Evolutionary conservation across 768 basidiomycete genomes (phyloP), one percentile per base, ranked within the genome.

Genomic region (Psilocybe cubensis): DNA sequence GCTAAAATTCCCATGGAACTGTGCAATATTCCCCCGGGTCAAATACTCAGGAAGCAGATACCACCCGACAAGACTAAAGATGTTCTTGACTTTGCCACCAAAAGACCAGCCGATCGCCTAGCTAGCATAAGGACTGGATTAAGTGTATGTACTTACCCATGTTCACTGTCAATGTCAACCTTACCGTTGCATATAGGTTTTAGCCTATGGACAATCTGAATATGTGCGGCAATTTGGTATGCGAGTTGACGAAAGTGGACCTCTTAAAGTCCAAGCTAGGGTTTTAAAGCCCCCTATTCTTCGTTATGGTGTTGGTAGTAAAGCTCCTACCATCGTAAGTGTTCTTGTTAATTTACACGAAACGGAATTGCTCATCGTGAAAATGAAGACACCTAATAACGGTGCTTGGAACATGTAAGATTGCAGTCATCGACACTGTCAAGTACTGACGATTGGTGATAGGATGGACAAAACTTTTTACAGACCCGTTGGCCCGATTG

Each of bases 401-500:
- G 91, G 91, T 4, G 72, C 83, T 0, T 93, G 91, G 91, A 93
- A 92, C 56, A 89, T 92, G 91, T 85, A 35, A 74, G 56, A 27
- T 7, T 3, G 21, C 52, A 24, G 28, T 55, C 20, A 56, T 29
- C 50, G n/a, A 40, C 18, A 43, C 12, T 21, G 27, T 29, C 18
- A 23, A 47, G 46, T 29, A 27, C 44, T 35, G 38, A 48, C 38
- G 3, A 9, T 7, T 18, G 23, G 17, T 28, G 20, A 52, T 63
- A 89, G 88, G 87, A 78, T 90, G 2, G 87, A 90, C 61, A 89
- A 89, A 61, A 77, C 79, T 27, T 91, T 93, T 72, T 88, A 77
- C 72, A 75, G 72, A 54, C 82, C 89, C 0, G 79, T 72, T 1
- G 63, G 59, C 10, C 63, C 65, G 8, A 82, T 93, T 52, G 68